Evolutionary conservation across 116 monocot species (phyloP), one percentile per base, ranked within the genome.

Genomic region (Trichopus zeylanicus): DNA sequence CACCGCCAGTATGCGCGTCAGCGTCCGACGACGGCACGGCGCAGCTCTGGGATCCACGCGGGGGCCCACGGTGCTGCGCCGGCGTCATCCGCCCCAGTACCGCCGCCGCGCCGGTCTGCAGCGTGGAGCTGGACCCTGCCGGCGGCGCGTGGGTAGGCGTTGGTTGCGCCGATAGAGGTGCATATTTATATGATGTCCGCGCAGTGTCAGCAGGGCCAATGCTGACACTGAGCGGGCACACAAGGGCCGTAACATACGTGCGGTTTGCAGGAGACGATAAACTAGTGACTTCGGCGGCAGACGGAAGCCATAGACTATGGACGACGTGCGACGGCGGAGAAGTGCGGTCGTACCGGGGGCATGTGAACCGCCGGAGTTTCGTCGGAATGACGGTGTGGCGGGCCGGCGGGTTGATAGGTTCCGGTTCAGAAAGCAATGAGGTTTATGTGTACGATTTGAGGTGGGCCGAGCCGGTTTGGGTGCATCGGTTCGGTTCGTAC

Each of bases 201-300:
- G 62, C 63, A 30, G 24, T 61, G 68, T 56, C 52, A 0, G 54
- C 70, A 1, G 67, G 69, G 9, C 78, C 86, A n/a, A 61, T 74
- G 34, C 4, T 67, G 30, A 57, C 59, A 28, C 56, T 88, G n/a
- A 28, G 39, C 0, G 86, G 89, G 29, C 93, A 93, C 66, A 9
- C n/a, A 7, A 60, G 75, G 57, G 68, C 89, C 26, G 93, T 93
- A n/a, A 85, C 93, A 19, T 93, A 93, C 46, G 85, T 89, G 26
- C 48, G 85, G 28, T 89, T 88, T 64, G 69, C 60, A 12, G 80
- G 71, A 6, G 66, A 33, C 2, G 82, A 75, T 28, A 24, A 65
- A 33, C 53, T 78, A 56, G 77, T 89, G 25, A 70, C 86, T 18
- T 89, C 93, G 48, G 85, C 76, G 53, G 72, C 78, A 7, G 93